Base-by-base conservation (phyloP, 352 stramenopile genomes). In the Globisporangium nunn region DNA sequence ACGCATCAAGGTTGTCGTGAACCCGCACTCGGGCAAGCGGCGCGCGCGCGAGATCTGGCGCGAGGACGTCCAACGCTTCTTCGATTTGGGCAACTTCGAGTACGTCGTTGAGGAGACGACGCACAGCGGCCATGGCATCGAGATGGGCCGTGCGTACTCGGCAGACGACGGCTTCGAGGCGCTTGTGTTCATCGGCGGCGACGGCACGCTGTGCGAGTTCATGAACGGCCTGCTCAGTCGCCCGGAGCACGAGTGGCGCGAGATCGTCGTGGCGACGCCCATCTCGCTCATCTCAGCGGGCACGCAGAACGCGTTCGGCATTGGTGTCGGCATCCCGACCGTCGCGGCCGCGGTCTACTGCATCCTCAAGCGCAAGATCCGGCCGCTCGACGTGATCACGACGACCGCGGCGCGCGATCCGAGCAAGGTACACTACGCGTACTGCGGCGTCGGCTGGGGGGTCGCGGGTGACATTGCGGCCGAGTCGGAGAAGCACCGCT, bases 171-270 rank as follows among this genome's bases (percentile, higher is more conserved):
- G 84, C 59, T 89, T 88, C 59, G 81, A 91, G 59, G 78, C 78
- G 7, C 72, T 91, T 31, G 78, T 91, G 33, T 88, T 89, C 44
- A 78, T 91, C 11, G 81, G 81, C 15, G 81, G 81, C 17, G 81
- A 91, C 56, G 79, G 81, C 41, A 91, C 81, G 0, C 75, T 87
- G n/a, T 88, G 88, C 50, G 81, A 91, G 62, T 91, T 91, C 56
- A 87, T 91, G 75, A 91, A 91, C 63, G 81, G 81, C 33, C 70
- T 89, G 30, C 83, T 91, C 51, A 68, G 71, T 23, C 71, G 77
- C 30, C 69, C 79, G 15, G 81, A 91, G 67, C 59, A 56, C 54
- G 77, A 87, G 40, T 91, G 81, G 81, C 78, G 81, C 11, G 71
- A 76, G 15, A 59, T 91, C 29, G 78, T 91, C 46, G 77, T 78